A percentile compares a stretch with the other conserved stretches of the same genome.
phyloP scores from a whole-genome alignment of 768 basidiomycete species.

The Boletus rubroflammeus region DNA sequence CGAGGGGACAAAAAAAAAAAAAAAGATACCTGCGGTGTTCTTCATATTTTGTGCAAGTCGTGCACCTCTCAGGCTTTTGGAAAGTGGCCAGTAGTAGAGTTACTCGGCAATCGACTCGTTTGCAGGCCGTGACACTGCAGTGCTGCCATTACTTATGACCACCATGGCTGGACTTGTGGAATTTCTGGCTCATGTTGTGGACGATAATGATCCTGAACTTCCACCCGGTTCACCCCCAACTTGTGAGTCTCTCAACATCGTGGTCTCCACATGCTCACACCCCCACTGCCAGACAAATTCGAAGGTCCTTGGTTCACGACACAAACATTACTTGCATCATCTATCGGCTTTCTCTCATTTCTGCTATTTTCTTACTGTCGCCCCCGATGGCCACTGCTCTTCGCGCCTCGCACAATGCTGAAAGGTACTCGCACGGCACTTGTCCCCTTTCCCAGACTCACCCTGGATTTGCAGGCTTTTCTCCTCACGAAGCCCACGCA shows the following conservation, averaged over 20 bases:
- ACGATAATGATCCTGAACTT: conserved; percentile 39
- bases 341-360: conserved; percentile 78
- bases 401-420: conserved; percentile 90
- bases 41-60: no score
- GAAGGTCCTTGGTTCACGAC: conserved; percentile 96
- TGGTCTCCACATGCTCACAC: conserved; percentile 4
- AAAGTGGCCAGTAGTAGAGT: no score
- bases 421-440: conserved; percentile 56
- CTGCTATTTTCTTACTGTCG: conserved; percentile 86
- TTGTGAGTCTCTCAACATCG: conserved; percentile 37
- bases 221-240: conserved; percentile 66
- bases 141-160: no score
- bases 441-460: neutral
- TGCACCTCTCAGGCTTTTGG: no score
- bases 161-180: conserved; percentile 14
- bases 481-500: conserved; percentile 88
- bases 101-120: no score
- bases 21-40: no score
- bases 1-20: no score
- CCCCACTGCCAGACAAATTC: conserved; percentile 59
- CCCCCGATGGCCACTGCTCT: conserved; percentile 84
- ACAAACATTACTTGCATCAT: conserved; percentile 73
- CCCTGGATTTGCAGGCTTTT: conserved; percentile 63
- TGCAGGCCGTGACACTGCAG: no score
- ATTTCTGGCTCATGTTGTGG: conserved; percentile 22